Evolutionary conservation across 2,329 filamentous ascomycete genomes (phyloP).

Genomic region (Raffaelea deltoideospora): DNA sequence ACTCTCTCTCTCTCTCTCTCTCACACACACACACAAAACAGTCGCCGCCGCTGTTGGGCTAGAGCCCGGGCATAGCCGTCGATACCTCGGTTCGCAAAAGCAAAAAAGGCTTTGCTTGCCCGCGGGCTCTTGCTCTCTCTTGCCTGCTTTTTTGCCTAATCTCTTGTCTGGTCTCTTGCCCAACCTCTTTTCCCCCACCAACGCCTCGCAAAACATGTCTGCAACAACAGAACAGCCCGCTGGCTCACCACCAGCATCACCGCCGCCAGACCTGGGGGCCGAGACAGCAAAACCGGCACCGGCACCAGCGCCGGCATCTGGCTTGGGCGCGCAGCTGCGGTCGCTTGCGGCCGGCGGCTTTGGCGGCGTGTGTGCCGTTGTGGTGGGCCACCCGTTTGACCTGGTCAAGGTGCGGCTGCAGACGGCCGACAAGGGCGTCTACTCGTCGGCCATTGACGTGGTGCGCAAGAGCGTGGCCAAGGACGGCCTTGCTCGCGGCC

Average conservation of each 20-base stretch:
- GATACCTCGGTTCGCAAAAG: no score
- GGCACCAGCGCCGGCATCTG: neutral
- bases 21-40: no score
- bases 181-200: neutral
- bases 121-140: neutral
- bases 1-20: neutral
- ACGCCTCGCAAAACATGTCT: neutral
- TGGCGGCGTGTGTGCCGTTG: conserved; percentile 81
- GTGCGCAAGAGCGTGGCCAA: conserved; percentile 76
- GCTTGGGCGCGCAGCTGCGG: conserved; percentile 41
- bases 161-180: neutral
- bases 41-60: no score
- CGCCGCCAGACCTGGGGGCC: conserved; percentile 1
- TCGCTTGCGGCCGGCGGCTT: conserved; percentile 83
- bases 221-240: no score
- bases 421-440: conserved; percentile 87
- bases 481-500: conserved; percentile 63
- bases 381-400: conserved; percentile 94
- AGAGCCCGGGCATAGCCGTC: no score
- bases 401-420: conserved; percentile 95
- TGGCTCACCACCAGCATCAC: conserved; percentile 19
- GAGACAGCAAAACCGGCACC: conserved; percentile 1
- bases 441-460: conserved; percentile 80
- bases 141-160: neutral
- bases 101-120: no score